Evolutionary conservation across 108 stramenopile genomes (phyloP).

Genomic region (Mayamaea pseudoterrestris): DNA sequence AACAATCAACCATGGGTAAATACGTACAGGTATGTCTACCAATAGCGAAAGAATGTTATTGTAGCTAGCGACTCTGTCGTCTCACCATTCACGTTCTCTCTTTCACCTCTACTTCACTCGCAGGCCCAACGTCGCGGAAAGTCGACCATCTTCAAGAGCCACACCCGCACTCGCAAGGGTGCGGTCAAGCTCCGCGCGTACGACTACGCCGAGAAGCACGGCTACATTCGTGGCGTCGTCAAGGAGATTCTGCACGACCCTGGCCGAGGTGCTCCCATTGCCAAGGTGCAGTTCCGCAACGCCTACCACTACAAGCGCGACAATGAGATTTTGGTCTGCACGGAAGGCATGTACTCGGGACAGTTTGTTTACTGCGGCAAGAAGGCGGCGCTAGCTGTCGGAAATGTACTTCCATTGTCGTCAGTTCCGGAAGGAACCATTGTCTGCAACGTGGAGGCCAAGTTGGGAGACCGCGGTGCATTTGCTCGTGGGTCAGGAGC

Average conservation of each 20-base stretch:
- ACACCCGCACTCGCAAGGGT: slow-evolving; percentile 94
- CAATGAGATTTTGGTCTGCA: slow-evolving; percentile 89
- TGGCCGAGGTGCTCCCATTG: slow-evolving; percentile 96
- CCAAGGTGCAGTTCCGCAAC: slow-evolving; percentile 96
- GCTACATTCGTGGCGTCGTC: slow-evolving; percentile 97
- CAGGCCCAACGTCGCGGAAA: slow-evolving; percentile 95
- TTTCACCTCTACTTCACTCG: neutral
- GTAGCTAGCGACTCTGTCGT: neutral
- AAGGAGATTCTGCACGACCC: slow-evolving; percentile 99
- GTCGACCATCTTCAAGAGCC: slow-evolving; percentile 94
- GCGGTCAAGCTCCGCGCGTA: slow-evolving; percentile 93
- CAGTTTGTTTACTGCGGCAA: slow-evolving; percentile 99
- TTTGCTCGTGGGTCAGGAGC: slow-evolving; percentile 94
- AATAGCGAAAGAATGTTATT: neutral
- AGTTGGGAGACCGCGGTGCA: slow-evolving; percentile 92
- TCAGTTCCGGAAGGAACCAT: slow-evolving; percentile 98
- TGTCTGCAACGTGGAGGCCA: slow-evolving; percentile 95
- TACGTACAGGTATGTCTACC: slow-evolving; percentile 77
- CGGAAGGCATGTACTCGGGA: slow-evolving; percentile 99
- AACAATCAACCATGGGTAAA: slow-evolving; percentile 77
- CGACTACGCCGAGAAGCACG: slow-evolving; percentile 96
- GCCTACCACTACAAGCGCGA: slow-evolving; percentile 95
- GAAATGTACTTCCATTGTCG: slow-evolving; percentile 92
- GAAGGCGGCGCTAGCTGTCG: slow-evolving; percentile 92
- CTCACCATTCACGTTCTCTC: neutral